These are phyloP conservation scores for Chionographis japonica DNA, from an alignment of 106 monocot genomes.

Conservation along the genomic window DNA sequence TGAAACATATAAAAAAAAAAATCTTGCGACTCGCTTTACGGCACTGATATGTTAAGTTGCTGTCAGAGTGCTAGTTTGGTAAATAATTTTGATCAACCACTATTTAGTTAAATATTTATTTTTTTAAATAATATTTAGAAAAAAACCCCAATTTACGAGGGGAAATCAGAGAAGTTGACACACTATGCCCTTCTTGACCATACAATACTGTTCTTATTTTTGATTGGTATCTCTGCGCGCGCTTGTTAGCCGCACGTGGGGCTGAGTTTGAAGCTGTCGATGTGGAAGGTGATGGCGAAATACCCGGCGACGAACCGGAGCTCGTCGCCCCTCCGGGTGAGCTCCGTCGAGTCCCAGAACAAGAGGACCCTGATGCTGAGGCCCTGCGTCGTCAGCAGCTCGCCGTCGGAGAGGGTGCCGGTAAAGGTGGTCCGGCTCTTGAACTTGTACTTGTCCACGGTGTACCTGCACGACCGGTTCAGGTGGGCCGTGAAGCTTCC, in stretches of 20 bases:
- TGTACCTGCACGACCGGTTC: conserved; percentile 46
- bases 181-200: too few species aligned
- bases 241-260: conserved; percentile 53
- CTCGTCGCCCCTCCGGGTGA: conserved; percentile 27
- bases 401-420: conserved; percentile 32
- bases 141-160: too few species aligned
- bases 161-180: too few species aligned
- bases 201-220: too few species aligned
- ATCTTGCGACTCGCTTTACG: too few species aligned
- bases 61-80: too few species aligned
- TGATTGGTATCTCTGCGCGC: too few species aligned
- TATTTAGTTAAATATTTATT: too few species aligned
- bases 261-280: conserved; percentile 37
- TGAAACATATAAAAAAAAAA: too few species aligned
- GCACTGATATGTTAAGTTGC: too few species aligned
- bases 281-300: conserved; percentile 37
- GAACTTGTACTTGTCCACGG: conserved; percentile 54
- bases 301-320: conserved; percentile 69
- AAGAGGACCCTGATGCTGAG: conserved; percentile 62
- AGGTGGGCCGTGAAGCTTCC: conserved; percentile 53
- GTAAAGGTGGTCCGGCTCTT: conserved; percentile 44
- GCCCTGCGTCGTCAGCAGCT: conserved; percentile 36
- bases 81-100: too few species aligned
- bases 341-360: conserved; percentile 61
- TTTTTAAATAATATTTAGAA: too few species aligned